Percentiles rank a stretch among this genome's conserved stretches.
phyloP scores from a whole-genome alignment of 1,139 yeast species.

The Debaryomyces sp. region DNA sequence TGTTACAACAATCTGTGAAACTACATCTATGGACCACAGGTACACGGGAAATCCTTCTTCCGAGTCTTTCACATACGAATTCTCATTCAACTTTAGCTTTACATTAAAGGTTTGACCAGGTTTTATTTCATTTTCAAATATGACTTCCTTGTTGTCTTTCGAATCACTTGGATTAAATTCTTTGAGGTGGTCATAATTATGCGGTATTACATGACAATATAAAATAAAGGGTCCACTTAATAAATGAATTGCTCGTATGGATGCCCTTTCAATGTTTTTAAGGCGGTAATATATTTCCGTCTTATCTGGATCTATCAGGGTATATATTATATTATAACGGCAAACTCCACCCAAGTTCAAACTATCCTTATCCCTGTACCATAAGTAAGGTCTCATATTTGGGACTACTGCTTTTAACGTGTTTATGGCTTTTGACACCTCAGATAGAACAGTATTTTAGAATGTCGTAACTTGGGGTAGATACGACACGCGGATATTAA shows the following conservation, averaged over 20 bases:
- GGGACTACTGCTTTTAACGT: background rate
- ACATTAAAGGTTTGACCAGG: slow-evolving; percentile 67
- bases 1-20: slow-evolving; percentile 81
- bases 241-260: slow-evolving; percentile 56
- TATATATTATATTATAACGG: slow-evolving; percentile 36
- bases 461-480: slow-evolving; percentile 5
- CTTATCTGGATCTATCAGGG: slow-evolving; percentile 19
- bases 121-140: slow-evolving; percentile 47
- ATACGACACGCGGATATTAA: slow-evolving; percentile 5
- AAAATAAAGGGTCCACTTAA: slow-evolving; percentile 63
- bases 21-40: slow-evolving; percentile 80
- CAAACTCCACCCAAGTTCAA: slow-evolving; percentile 43
- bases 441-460: background rate
- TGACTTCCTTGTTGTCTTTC: slow-evolving; percentile 32
- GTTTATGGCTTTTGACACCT: background rate
- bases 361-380: slow-evolving; percentile 44
- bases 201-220: slow-evolving; percentile 61
- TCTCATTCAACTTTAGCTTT: slow-evolving; percentile 48
- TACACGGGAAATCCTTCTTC: slow-evolving; percentile 39
- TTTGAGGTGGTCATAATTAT: slow-evolving; percentile 42
- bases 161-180: slow-evolving; percentile 30
- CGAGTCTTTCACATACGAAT: slow-evolving; percentile 28
- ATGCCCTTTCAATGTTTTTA: slow-evolving; percentile 52
- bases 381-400: slow-evolving; percentile 23
- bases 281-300: slow-evolving; percentile 40